Conservation (phyloP, 2,329 filamentous ascomycete species). For the Aspergillus pseudotamarii region DNA sequence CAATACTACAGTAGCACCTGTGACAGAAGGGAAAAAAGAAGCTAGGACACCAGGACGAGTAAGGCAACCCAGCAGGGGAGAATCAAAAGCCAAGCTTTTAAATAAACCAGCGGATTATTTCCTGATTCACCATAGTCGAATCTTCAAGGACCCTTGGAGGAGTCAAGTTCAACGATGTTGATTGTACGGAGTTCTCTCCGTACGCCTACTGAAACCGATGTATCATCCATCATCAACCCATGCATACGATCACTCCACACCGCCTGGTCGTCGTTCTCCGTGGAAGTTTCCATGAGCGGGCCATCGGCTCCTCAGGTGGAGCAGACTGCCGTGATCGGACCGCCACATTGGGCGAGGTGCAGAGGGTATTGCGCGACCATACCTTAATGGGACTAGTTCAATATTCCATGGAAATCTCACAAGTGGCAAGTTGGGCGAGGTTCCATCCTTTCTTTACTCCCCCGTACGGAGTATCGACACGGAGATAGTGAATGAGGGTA, state of each 20-base stretch:
- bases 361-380: slow-evolving; percentile 10
- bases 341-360: slow-evolving; percentile 29
- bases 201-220: neutral
- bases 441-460: no score
- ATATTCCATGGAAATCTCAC: slow-evolving; percentile 7
- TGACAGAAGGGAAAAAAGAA: slow-evolving; percentile 3
- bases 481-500: no score
- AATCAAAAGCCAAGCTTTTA: slow-evolving; percentile 24
- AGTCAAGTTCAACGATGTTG: neutral
- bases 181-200: slow-evolving; percentile 1
- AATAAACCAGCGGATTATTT: slow-evolving; percentile 12
- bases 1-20: neutral
- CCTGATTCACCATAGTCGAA: slow-evolving; percentile 2
- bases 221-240: neutral
- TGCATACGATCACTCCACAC: slow-evolving; percentile 16
- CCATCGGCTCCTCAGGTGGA: slow-evolving; percentile 25
- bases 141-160: slow-evolving; percentile 6
- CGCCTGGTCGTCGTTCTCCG: slow-evolving; percentile 18
- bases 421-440: slow-evolving; percentile 20
- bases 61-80: neutral
- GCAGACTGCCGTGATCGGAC: slow-evolving; percentile 26
- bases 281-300: slow-evolving; percentile 31
- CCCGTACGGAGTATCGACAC: neutral
- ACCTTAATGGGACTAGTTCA: neutral
- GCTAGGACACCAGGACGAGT: neutral